Base-by-base conservation (phyloP, 371 early-diverging fungal genomes). In the Apophysomyces variabilis region DNA sequence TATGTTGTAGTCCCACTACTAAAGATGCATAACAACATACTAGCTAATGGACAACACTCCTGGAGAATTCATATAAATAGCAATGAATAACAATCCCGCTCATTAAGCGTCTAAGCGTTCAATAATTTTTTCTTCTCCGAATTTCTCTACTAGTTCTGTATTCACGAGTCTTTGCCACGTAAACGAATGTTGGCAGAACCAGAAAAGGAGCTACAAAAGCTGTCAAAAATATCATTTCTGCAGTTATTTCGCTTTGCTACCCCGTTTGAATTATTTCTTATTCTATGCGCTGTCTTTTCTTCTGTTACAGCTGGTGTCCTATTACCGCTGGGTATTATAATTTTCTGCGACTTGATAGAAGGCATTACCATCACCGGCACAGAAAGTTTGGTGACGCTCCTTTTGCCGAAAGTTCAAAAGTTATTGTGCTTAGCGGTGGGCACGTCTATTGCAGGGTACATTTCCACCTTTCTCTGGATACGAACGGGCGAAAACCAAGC, bases 401-500 rank as follows among this genome's bases (percentile, higher is more conserved):
- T 16, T 41, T 13, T 41, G 8, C 41, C 41, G 4, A 41, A 41
- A 41, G 41, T 41, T 11, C 8, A 13, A 13, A 66, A 57, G 7
- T 56, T 76, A 13, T 70, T 73, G 1, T 76, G 73, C 54, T 66
- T 76, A 18, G 76, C 70, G 37, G 66, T 66, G 16, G 65, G 62
- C 13, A 60, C 68, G 5, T 44, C 70, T 13, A 58, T 76, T 1
- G 70, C 64, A 37, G 60, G 68, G 9, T 76, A 73, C 62, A 16
- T 69, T 26, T 65, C 68, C 38, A 65, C 67, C 18, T 65, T 66
- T 43, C 66, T 76, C 57, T 76, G 76, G 76, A 68, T 73, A 46
- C 59, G 72, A 39, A 65, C 77, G 1, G 79, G 75, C 38, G 80
- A 78, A 54, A 71, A 71, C 14, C 77, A 71, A 41, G 13, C 41